Base-by-base conservation (phyloP, 257 asterid genomes). In the Solanum dulcamara region DNA sequence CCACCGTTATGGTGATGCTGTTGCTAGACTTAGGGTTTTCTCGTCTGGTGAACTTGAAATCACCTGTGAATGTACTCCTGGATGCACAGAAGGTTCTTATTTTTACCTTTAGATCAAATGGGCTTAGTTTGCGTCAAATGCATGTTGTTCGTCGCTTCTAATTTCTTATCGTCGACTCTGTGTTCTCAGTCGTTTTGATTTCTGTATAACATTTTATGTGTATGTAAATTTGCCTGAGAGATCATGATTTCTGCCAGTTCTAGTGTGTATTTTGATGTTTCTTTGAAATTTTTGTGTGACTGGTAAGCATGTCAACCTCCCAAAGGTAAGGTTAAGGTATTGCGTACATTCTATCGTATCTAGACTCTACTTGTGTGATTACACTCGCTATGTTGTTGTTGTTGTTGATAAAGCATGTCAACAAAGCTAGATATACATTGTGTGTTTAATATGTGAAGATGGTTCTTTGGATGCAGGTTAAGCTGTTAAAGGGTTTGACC, bases 1-100 rank as follows among this genome's bases (percentile, higher is more conserved):
- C 83, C 94, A 91, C 53, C 91, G 92, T 20, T 91, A 91, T 66
- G 94, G 94, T n/a, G 94, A 91, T 83, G 94, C 94, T 59, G 94
- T 91, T 66, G 94, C 91, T 50, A 91, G 83, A 13, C 94, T 91
- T 90, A 90, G 91, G 94, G 92, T 91, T 91, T 91, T 89, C 89
- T 82, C 89, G 55, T 84, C 85, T 85, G 94, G 94, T 83, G 91
- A 86, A 59, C 94, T 91, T 67, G 92, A 86, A 88, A 91, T 91
- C 89, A 57, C 84, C 86, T 91, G 94, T 85, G 94, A 91, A 79
- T 91, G 94, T 87, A 90, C 92, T 60, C 92, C 94, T 75, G 94
- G 93, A 81, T 91, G 94, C 79, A 83, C 85, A 35, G 94, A 91
- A 90, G 94, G 94, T 91, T 71, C 71, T 74, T 64, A 59, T 6